A percentile compares a stretch with the other conserved stretches of the same genome.
These are phyloP conservation scores for Tetracentron sinense DNA, from an alignment of 164 flowering plant genomes.

Conservation along the genomic window DNA sequence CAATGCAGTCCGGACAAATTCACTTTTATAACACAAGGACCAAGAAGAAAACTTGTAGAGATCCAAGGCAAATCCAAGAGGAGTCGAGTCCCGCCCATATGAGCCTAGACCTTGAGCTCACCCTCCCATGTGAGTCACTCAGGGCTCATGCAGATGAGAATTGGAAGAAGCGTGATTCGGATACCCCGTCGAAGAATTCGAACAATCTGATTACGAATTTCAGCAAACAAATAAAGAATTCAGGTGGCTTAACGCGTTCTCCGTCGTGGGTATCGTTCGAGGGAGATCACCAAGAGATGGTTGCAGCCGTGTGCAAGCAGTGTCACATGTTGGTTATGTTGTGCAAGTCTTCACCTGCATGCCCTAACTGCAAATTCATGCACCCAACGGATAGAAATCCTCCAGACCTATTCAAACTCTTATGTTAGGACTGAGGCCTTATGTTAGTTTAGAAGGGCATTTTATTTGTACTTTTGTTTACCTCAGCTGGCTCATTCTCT, in stretches of 20 bases:
- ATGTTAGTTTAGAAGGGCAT: too few relatives aligned
- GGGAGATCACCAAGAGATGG: constrained; percentile 57
- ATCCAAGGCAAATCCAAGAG: constrained; percentile 49
- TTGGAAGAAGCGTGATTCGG: background rate
- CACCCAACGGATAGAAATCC: constrained; percentile 49
- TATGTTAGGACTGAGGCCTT: constrained; percentile 26
- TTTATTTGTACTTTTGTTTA: too few relatives aligned
- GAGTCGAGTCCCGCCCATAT: constrained; percentile 28
- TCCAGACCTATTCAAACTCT: constrained; percentile 36
- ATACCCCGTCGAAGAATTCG: background rate
- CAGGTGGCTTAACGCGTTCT: constrained; percentile 10
- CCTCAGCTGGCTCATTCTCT: too few relatives aligned
- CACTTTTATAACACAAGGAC: constrained; percentile 73
- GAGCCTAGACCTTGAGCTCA: constrained; percentile 81
- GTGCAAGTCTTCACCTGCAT: constrained; percentile 72
- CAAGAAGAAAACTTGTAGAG: constrained; percentile 49
- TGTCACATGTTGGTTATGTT: constrained; percentile 91
- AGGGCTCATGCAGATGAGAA: constrained; percentile 9
- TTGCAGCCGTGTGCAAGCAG: constrained; percentile 67
- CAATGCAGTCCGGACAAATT: constrained; percentile 67
- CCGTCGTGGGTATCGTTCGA: constrained; percentile 48
- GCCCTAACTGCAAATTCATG: constrained; percentile 93
- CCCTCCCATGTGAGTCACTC: constrained; percentile 42
- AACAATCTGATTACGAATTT: background rate
- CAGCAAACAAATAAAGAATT: constrained; percentile 1